Base-by-base conservation (phyloP, 176 grass and related monocot species). In the Carex parvula region DNA sequence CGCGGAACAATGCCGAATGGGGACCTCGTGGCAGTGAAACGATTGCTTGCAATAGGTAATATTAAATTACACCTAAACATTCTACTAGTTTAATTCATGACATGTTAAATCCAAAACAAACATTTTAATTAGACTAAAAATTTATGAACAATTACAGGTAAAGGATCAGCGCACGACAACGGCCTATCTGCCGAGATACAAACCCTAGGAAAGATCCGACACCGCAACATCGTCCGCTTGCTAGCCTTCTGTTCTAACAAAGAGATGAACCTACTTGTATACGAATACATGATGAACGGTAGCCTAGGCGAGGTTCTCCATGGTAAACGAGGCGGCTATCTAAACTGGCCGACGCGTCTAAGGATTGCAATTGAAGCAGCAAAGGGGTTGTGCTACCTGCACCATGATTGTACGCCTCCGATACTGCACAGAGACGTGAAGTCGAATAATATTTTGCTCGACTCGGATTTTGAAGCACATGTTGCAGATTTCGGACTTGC, bases 341-440 rank as follows among this genome's bases (percentile, higher is more conserved):
- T 95, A 59, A 16, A 84, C 52, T 95, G 93, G 93, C 5, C 20
- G 41, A 54, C 60, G 81, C 84, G 93, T 33, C 83, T 92, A 42
- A 84, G 88, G 46, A 89, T 92, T 63, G 93, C 93, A 29, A 91
- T 87, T 32, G 93, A 95, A 91, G 91, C 93, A 3, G 93, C 93
- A 0, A 89, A 86, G 87, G 93, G 93, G 26, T 57, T 95, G 3
- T 91, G 91, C 87, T 95, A 95, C 83, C 80, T 95, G 22, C 93
- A 95, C 83, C 93, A 95, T 84, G 93, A 95, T 59, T 95, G 93
- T 77, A 87, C 85, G n/a, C 93, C 93, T 79, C 6, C 88, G 6
- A 95, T 95, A 85, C 88, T 95, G 29, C 93, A 95, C 82, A 89
- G 93, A 54, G 93, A 95, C 65, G 90, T 95, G 16, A 95, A 95